Conservation (phyloP, 148 eudicot species). For the Camellia granthamiana region DNA sequence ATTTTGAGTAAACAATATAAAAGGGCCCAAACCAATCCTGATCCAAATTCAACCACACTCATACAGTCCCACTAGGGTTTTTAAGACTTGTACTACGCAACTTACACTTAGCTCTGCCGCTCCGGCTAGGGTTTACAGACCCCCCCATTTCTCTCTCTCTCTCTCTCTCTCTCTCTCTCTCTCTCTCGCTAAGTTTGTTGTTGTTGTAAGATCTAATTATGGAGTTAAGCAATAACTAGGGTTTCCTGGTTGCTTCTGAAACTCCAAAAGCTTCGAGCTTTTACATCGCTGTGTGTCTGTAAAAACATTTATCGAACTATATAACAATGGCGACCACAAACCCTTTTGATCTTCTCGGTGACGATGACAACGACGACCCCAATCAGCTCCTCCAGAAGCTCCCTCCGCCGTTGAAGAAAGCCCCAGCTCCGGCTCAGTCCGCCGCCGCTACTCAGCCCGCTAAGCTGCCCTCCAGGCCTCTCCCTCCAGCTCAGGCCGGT, state of each 20-base stretch:
- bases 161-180: neutral
- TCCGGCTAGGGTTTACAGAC: slow-evolving; percentile 35
- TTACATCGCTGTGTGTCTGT: neutral
- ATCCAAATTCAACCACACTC: slow-evolving; percentile 13
- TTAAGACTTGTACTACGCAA: slow-evolving; percentile 14
- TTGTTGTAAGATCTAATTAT: slow-evolving; percentile 6
- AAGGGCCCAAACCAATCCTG: neutral
- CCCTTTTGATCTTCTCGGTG: slow-evolving; percentile 55
- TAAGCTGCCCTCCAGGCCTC: slow-evolving; percentile 50
- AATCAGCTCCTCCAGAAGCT: slow-evolving; percentile 32
- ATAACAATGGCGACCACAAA: slow-evolving; percentile 47
- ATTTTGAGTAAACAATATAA: too few species aligned
- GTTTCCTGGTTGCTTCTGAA: slow-evolving; percentile 10
- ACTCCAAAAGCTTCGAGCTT: neutral
- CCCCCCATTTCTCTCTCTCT: slow-evolving; percentile 3
- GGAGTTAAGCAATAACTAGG: slow-evolving; percentile 23
- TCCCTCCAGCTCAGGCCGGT: slow-evolving; percentile 60
- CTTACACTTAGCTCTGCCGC: slow-evolving; percentile 20
- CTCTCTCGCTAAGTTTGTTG: neutral
- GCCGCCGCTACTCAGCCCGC: slow-evolving; percentile 30
- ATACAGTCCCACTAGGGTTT: slow-evolving; percentile 37
- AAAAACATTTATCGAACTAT: neutral
- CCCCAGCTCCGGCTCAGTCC: slow-evolving; percentile 18
- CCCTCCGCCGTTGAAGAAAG: slow-evolving; percentile 21
- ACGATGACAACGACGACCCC: slow-evolving; percentile 58